Evolutionary conservation across 345 rosid genomes (phyloP).

Genomic region (Arabidopsis suecica): DNA sequence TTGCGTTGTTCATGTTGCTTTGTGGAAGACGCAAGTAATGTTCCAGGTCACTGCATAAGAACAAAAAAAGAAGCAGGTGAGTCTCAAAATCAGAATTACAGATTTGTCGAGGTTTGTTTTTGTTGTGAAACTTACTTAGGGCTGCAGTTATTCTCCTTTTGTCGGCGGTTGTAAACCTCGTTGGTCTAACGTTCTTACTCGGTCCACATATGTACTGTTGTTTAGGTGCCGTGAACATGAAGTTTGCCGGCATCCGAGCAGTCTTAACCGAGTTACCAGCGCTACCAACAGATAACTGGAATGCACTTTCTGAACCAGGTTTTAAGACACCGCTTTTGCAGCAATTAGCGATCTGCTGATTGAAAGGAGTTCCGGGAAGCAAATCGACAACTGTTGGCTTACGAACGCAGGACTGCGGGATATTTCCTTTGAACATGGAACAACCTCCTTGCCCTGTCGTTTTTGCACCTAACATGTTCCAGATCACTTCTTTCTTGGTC

Average conservation of each 20-base stretch:
- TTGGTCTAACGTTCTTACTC: slow-evolving; percentile 64
- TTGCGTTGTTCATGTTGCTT: slow-evolving; percentile 28
- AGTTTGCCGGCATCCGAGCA: slow-evolving; percentile 54
- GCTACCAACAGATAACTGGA: slow-evolving; percentile 60
- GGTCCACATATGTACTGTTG: slow-evolving; percentile 80
- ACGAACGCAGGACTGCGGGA: slow-evolving; percentile 59
- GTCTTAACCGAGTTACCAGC: slow-evolving; percentile 56
- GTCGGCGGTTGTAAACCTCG: slow-evolving; percentile 57
- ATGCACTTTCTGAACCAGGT: slow-evolving; percentile 56
- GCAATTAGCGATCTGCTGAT: slow-evolving; percentile 66
- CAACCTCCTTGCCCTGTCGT: slow-evolving; percentile 71
- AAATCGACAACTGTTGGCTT: slow-evolving; percentile 60
- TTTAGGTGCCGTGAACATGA: slow-evolving; percentile 63
- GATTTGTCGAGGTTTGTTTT: not conserved
- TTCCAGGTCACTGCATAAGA: slow-evolving; percentile 87
- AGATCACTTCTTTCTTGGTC: slow-evolving; percentile 66
- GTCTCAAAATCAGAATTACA: not conserved
- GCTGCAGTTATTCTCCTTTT: slow-evolving; percentile 68
- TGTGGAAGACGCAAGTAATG: slow-evolving; percentile 58
- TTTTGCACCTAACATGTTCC: slow-evolving; percentile 60
- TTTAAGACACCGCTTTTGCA: slow-evolving; percentile 71
- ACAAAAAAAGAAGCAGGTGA: slow-evolving; percentile 26
- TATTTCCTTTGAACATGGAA: slow-evolving; percentile 53
- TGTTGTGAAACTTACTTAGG: slow-evolving; percentile 62
- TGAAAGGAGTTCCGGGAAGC: slow-evolving; percentile 57